These are phyloP conservation scores for Penicillium diatomitis DNA, from an alignment of 495 filamentous ascomycete species.

Conservation along the genomic window DNA sequence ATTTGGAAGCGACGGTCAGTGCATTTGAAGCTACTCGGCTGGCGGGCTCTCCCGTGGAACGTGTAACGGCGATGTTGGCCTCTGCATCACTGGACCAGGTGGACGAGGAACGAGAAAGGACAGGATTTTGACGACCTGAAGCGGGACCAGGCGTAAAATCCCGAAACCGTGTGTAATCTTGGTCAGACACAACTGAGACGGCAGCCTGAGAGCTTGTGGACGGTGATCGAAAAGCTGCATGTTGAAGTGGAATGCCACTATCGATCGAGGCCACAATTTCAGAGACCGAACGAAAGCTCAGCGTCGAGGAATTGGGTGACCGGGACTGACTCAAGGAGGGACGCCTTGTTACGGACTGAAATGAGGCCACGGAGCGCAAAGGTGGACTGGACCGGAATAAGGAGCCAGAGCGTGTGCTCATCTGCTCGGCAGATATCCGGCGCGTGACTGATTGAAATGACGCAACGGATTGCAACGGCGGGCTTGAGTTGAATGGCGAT, in stretches of 20 bases:
- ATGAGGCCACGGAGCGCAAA: constrained; percentile 20
- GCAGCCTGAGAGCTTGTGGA: constrained; percentile 42
- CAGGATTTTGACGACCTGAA: constrained; percentile 57
- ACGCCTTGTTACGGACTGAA: constrained; percentile 22
- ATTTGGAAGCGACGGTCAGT: too few relatives aligned
- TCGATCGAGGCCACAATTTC: constrained; percentile 34
- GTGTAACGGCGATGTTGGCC: background rate
- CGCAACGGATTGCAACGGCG: constrained; percentile 22
- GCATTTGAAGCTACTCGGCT: too few relatives aligned
- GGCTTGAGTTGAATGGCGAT: constrained; percentile 36
- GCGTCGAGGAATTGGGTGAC: constrained; percentile 32
- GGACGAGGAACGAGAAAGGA: constrained; percentile 65
- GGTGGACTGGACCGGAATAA: constrained; percentile 36
- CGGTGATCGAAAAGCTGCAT: constrained; percentile 37
- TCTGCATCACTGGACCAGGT: constrained; percentile 44
- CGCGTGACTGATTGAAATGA: constrained; percentile 25
- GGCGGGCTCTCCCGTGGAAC: constrained; percentile 6
- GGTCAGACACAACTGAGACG: constrained; percentile 23
- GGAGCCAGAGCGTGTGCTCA: constrained; percentile 29
- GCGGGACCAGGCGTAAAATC: constrained; percentile 28
- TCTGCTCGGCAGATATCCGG: constrained; percentile 12
- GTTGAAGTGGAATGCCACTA: constrained; percentile 37
- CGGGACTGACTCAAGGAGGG: constrained; percentile 27
- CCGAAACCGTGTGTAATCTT: constrained; percentile 21
- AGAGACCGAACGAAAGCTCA: constrained; percentile 25